Base-by-base conservation (phyloP, 2,329 filamentous ascomycete genomes). In the Colletotrichum sp. region DNA sequence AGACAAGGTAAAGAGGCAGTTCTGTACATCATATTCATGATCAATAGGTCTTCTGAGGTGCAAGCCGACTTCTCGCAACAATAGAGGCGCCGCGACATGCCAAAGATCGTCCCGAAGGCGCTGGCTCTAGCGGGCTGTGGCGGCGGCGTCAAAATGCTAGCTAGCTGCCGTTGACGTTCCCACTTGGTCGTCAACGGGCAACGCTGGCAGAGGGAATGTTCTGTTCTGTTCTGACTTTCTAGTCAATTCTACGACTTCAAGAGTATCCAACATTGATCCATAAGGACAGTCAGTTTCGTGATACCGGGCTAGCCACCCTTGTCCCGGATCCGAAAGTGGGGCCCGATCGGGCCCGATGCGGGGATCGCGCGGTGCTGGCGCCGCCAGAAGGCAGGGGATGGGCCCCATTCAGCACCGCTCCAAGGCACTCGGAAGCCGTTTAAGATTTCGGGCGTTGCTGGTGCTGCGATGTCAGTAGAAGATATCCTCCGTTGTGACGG, bases 201-300 rank as follows among this genome's bases (percentile, higher is more conserved):
- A n/a, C 5, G 1, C 18, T 43, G 1, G 18, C 18, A n/a, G 18
- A 4, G 3, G 38, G 3, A n/a, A n/a, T n/a, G 0, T n/a, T 10
- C 38, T 43, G 1, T 43, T 12, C 0, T 12, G 0, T 3, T 21
- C n/a, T 4, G 43, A 18, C 1, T 3, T 21, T 18, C n/a, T 13
- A 0, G 0, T 48, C 43, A 12, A 3, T 48, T 21, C n/a, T 9
- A 21, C 10, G n/a, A 48, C 21, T 21, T 9, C 18, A n/a, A 38
- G 8, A 38, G 36, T 38, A 18, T 8, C 13, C 12, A 12, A 36
- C 18, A 18, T n/a, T 2, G 38, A 5, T 43, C 38, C 9, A 10
- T 9, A 10, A 21, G n/a, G n/a, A 21, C 43, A 21, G n/a, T 21
- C 16, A 4, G 16, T 3, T 52, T 52, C 43, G n/a, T 52, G n/a